These are phyloP conservation scores for Chimonanthus salicifolius DNA, from an alignment of 164 flowering plant genomes.

Conservation along the genomic window DNA sequence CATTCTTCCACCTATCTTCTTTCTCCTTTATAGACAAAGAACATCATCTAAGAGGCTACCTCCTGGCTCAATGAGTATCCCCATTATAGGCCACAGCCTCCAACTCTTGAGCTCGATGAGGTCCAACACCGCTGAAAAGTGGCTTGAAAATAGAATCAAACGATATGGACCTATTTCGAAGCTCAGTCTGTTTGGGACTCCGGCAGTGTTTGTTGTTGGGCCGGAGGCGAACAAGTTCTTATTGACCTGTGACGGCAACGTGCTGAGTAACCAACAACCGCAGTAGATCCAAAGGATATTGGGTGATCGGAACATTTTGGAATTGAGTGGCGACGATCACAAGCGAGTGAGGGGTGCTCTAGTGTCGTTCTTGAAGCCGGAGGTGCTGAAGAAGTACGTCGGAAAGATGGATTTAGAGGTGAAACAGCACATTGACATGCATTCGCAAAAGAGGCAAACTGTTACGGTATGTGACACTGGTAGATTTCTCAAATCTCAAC, in stretches of 20 bases:
- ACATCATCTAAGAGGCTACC: conserved; percentile 18
- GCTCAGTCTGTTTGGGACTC: conserved; percentile 33
- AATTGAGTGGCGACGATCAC: conserved; percentile 27
- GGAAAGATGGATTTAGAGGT: conserved; percentile 25
- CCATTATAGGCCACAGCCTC: conserved; percentile 38
- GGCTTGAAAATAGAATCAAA: conserved; percentile 26
- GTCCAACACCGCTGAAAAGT: conserved; percentile 31
- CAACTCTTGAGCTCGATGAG: conserved; percentile 29
- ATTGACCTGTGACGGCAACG: conserved; percentile 19
- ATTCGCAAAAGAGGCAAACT: conserved; percentile 15
- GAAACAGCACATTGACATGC: conserved; percentile 13
- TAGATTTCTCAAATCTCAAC: too few species aligned
- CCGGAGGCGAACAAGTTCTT: conserved; percentile 40
- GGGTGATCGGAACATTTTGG: conserved; percentile 23
- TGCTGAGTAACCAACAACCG: conserved; percentile 27
- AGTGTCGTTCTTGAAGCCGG: conserved; percentile 24
- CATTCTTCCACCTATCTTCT: conserved; percentile 14
- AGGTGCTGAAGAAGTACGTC: conserved; percentile 21
- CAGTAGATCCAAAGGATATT: conserved; percentile 22
- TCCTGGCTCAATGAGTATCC: conserved; percentile 40
- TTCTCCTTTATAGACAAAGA: conserved; percentile 7
- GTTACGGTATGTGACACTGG: conserved; percentile 16
- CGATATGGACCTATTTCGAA: conserved; percentile 35
- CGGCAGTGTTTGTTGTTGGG: conserved; percentile 31
- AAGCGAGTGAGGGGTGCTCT: conserved; percentile 23